Base-by-base conservation (phyloP, 2,329 filamentous ascomycete genomes). In the Aureobasidium sp. region DNA sequence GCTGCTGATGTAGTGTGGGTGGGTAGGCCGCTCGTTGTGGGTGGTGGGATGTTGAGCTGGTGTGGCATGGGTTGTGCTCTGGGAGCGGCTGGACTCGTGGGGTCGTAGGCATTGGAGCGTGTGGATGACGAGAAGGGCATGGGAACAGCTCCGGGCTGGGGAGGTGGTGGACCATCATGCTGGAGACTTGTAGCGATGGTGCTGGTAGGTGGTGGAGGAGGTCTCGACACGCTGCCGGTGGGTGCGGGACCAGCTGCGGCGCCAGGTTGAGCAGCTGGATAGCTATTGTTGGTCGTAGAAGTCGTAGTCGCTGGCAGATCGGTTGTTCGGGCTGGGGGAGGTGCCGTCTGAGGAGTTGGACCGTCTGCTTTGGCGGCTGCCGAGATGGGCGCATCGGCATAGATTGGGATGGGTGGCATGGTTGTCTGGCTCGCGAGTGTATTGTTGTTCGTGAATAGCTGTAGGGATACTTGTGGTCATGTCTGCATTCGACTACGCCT, bases 321-420 rank as follows among this genome's bases (percentile, higher is more conserved):
- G 14, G 15, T 33, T n/a, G 44, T 40, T 24, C 45, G 57, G 9
- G 12, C 49, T 31, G 22, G 57, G 5, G 12, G 52, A 60, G 68
- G 67, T 59, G 69, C 65, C 4, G 75, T 77, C 62, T 75, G 70
- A 3, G 74, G 73, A 1, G 73, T 75, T 27, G 71, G 62, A 37
- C 71, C 74, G 64, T 62, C 69, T 27, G 64, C 63, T 68, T 77
- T 77, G 63, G 69, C 68, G 14, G 70, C 70, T 15, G 56, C 35
- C 45, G 45, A 48, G 65, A 80, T 79, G 58, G 78, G 78, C 27
- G 74, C 74, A 65, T 79, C 71, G 61, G 75, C 75, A 72, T 79
- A 76, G 61, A 79, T 72, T 47, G 72, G 76, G 48, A 80, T 75
- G 14, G 77, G 77, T 14, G 77, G 76, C 78, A 80, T 80, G 35